Conservation (phyloP, 805 yeast species). For the Ogataea nitratoaversa region DNA sequence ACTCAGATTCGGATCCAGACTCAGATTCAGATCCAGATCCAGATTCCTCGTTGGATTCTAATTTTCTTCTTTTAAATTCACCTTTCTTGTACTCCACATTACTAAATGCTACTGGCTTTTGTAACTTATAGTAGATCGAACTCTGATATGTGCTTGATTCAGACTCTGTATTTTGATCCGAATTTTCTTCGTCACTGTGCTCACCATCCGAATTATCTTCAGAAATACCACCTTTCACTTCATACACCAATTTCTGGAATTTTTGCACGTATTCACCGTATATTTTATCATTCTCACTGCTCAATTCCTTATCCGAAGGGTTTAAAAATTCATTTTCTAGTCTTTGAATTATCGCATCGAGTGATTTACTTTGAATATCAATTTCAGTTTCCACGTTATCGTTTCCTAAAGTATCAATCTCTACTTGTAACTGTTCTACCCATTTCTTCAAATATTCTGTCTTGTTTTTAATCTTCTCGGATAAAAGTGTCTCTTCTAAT, state of each 20-base stretch:
- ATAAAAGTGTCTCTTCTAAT: slow-evolving; percentile 17
- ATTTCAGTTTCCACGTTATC: background rate
- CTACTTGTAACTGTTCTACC: slow-evolving; percentile 11
- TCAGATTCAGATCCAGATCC: background rate
- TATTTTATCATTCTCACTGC: slow-evolving; percentile 16
- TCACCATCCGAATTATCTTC: slow-evolving; percentile 15
- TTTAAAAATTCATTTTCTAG: slow-evolving; percentile 21
- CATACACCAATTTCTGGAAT: slow-evolving; percentile 20
- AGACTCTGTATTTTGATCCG: slow-evolving; percentile 9
- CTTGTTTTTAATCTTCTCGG: slow-evolving; percentile 15
- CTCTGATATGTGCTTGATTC: slow-evolving; percentile 7
- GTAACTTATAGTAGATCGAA: slow-evolving; percentile 16
- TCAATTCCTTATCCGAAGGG: slow-evolving; percentile 16
- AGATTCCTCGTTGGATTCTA: background rate
- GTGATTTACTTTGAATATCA: slow-evolving; percentile 9
- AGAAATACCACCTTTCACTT: slow-evolving; percentile 20
- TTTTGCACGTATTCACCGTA: slow-evolving; percentile 14
- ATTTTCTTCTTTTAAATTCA: slow-evolving; percentile 8
- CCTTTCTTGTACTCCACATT: slow-evolving; percentile 14
- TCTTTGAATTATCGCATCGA: slow-evolving; percentile 10
- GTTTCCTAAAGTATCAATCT: slow-evolving; percentile 2
- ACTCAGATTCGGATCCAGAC: background rate
- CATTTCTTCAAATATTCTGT: slow-evolving; percentile 13
- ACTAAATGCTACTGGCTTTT: slow-evolving; percentile 10
- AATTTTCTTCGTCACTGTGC: slow-evolving; percentile 13